phyloP scores from a whole-genome alignment of 306 rosid species.

The Gastrolobium villosum region DNA sequence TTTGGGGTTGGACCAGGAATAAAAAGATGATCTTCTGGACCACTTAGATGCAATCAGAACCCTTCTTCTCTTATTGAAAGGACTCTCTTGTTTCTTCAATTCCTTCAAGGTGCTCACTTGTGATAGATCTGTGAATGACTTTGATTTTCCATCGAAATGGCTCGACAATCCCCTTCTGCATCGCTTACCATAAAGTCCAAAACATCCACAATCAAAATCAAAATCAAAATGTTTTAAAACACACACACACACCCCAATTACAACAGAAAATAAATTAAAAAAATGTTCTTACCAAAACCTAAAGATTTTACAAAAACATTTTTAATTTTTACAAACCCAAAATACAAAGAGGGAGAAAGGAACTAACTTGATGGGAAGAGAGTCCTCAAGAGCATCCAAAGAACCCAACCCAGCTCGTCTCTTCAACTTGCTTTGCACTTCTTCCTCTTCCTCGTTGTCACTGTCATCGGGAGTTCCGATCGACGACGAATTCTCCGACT shows the following conservation, averaged over 20 bases:
- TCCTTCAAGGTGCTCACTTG: slow-evolving; percentile 65
- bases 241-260: neutral
- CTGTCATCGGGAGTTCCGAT: slow-evolving; percentile 85
- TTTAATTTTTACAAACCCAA: neutral
- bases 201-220: neutral
- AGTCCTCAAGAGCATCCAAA: slow-evolving; percentile 70
- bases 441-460: slow-evolving; percentile 60
- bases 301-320: neutral
- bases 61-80: slow-evolving; percentile 87
- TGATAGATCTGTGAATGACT: slow-evolving; percentile 78
- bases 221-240: neutral
- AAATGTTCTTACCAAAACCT: neutral
- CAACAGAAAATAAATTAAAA: neutral
- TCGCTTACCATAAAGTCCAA: slow-evolving; percentile 17
- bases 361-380: slow-evolving; percentile 92
- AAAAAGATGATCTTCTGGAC: slow-evolving; percentile 72
- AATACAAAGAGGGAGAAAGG: neutral
- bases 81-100: slow-evolving; percentile 74
- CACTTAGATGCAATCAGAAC: slow-evolving; percentile 75
- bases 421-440: slow-evolving; percentile 65
- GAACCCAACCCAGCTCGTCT: slow-evolving; percentile 58
- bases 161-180: slow-evolving; percentile 90
- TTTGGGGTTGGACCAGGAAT: slow-evolving; percentile 76
- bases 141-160: slow-evolving; percentile 89
- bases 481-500: slow-evolving; percentile 76